phyloP scores from a whole-genome alignment of 305 asterid species.

The Salvia sclarea region DNA sequence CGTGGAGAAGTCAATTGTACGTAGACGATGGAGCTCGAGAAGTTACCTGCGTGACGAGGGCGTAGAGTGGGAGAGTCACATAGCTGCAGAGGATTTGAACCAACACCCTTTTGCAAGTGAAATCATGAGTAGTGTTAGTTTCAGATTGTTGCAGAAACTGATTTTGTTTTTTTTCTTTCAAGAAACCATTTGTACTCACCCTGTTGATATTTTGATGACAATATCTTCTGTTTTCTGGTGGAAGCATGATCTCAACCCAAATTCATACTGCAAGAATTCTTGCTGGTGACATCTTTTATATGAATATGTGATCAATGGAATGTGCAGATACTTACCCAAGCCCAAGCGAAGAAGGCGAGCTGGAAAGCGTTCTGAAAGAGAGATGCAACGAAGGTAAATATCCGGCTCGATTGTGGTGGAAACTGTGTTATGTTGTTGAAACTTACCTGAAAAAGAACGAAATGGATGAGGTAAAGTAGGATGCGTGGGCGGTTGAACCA shows the following conservation, averaged over 20 bases:
- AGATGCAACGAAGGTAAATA: not conserved
- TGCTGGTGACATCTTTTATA: not conserved
- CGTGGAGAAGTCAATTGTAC: not conserved
- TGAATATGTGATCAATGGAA: not conserved
- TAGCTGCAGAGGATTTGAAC: conserved; percentile 62
- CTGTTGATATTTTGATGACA: conserved; percentile 53
- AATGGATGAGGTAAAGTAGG: conserved; percentile 56
- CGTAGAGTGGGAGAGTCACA: conserved; percentile 65
- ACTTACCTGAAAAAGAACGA: conserved; percentile 67
- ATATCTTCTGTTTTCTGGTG: conserved; percentile 43
- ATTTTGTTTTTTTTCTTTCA: no score
- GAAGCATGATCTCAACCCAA: conserved; percentile 57
- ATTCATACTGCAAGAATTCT: conserved; percentile 50
- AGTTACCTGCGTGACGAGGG: conserved; percentile 62
- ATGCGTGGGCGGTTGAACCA: conserved; percentile 63
- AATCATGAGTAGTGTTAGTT: conserved; percentile 5
- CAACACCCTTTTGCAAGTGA: conserved; percentile 40
- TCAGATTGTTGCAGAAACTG: not conserved
- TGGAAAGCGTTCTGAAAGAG: conserved; percentile 53
- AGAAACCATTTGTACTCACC: conserved; percentile 37
- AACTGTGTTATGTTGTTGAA: not conserved
- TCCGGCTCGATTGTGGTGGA: conserved; percentile 8
- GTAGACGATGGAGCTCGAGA: not conserved
- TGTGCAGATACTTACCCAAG: conserved; percentile 48
- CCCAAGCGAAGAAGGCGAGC: conserved; percentile 66